Percentiles rank a stretch among this genome's conserved stretches.
Evolutionary conservation across 2,329 filamentous ascomycete species (phyloP).

Genomic region (Microsporum canis): DNA sequence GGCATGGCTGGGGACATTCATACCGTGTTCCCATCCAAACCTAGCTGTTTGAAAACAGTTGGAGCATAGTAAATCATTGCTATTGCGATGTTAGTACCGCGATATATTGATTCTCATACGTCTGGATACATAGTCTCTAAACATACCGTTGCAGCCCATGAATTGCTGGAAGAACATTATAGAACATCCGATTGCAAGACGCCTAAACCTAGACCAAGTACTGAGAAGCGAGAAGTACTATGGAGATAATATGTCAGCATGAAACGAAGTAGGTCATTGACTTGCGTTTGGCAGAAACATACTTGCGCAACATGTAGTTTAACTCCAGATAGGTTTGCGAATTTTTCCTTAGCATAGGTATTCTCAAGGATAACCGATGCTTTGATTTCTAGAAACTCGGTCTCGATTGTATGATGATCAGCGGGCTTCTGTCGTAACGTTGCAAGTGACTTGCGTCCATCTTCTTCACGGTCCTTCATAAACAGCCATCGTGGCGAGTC

Average conservation of each 20-base stretch:
- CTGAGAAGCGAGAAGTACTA: conserved; percentile 27
- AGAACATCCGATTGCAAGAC: conserved; percentile 30
- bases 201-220: conserved; percentile 27
- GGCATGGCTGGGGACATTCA: not conserved
- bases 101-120: too few species aligned
- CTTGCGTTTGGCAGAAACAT: not conserved
- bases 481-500: conserved; percentile 47
- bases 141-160: conserved; percentile 35
- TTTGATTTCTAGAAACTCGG: conserved; percentile 42
- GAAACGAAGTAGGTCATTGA: not conserved
- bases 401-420: conserved; percentile 37
- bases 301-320: conserved; percentile 26
- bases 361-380: conserved; percentile 33
- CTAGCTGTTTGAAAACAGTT: conserved; percentile 37
- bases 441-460: conserved; percentile 37
- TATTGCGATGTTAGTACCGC: conserved; percentile 7
- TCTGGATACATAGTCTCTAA: not conserved
- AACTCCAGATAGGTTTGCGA: conserved; percentile 21
- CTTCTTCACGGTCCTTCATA: conserved; percentile 39
- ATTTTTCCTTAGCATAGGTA: conserved; percentile 23
- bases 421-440: conserved; percentile 39
- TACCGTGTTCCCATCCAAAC: conserved; percentile 28
- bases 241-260: not conserved
- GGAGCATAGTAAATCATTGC: conserved; percentile 41
- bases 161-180: conserved; percentile 39